Conservation (phyloP, 1,284 basidiomycete genomes). For the Waitea zeae region DNA sequence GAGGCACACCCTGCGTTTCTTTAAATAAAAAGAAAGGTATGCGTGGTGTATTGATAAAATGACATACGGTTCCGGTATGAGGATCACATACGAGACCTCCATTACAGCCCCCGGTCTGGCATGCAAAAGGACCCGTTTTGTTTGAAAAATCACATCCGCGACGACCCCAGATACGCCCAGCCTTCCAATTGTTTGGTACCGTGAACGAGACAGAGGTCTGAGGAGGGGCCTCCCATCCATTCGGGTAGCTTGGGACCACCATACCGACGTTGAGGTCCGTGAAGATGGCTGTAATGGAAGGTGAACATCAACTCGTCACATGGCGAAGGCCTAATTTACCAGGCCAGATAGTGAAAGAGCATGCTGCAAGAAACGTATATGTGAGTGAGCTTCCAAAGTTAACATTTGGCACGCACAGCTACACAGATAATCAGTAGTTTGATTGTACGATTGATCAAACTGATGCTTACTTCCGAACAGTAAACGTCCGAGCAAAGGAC, state of each 20-base stretch:
- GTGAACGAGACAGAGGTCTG: conserved; percentile 8
- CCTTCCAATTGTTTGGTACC: conserved; percentile 16
- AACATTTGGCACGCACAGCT: not conserved
- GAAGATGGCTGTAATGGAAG: no score
- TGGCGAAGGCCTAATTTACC: no score
- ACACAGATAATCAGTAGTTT: not conserved
- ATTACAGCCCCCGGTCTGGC: conserved; percentile 25
- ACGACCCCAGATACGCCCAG: conserved; percentile 14
- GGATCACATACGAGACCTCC: conserved; percentile 26
- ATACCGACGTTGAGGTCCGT: conserved; percentile 9
- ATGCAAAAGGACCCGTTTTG: conserved; percentile 22
- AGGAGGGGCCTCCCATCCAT: conserved; percentile 9
- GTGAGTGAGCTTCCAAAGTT: not conserved
- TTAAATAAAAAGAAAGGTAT: not conserved
- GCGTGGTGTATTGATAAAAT: not conserved
- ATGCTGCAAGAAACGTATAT: not conserved
- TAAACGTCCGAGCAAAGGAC: not conserved
- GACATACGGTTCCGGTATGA: conserved; percentile 17
- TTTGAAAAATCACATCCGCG: conserved; percentile 24
- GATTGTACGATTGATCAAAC: not conserved
- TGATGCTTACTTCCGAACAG: not conserved
- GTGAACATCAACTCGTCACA: no score
- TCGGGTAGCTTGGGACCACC: conserved; percentile 7
- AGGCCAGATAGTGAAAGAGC: no score
- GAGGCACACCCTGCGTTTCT: conserved; percentile 23